Evolutionary conservation across 192 early-diverging fungal species (phyloP), one percentile per base, ranked within the genome.

Genomic region (Rhizophlyctis rosea): DNA sequence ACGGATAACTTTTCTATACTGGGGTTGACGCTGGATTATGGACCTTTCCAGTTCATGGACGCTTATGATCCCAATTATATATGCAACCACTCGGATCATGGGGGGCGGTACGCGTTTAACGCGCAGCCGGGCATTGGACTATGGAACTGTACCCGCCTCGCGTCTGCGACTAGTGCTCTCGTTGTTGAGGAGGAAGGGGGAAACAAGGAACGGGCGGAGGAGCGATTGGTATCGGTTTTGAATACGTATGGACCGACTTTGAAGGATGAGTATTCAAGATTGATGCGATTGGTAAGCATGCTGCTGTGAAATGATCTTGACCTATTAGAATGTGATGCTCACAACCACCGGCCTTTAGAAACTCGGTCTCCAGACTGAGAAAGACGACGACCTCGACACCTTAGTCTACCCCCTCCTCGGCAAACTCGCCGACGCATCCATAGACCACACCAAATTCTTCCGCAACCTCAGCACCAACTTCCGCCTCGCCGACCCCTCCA

Each of bases 1-100:
- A 94, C 92, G 0, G 91, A 93, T 73, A 93, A 93, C 64, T 88
- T 91, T 83, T 90, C 88, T 9, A 65, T 91, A 1, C 59, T 91
- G 33, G 89, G 90, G 1, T 68, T 90, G 18, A 91, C 91, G 1
- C 80, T 92, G 53, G 91, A 93, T 61, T 91, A 87, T 61, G 91
- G 91, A 0, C 91, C 92, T 9, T 93, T 77, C 63, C 86, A 85
- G 44, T 91, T 95, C 56, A 55, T 93, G 60, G 90, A 95, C 56
- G 79, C 67, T 1, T 76, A 91, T 65, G 87, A 94, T 33, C 88
- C 90, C 3, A 62, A 53, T 24, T 90, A 85, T 62, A 79, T 91
- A 24, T 91, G 89, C 71, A 92, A 94, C 66, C 70, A 72, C 35
- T 89, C 88, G 5, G 94, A 96, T 47, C 36, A 78, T 1, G 56